Conservation (phyloP, 2,329 filamentous ascomycete genomes). For the Fusarium temperatum region DNA sequence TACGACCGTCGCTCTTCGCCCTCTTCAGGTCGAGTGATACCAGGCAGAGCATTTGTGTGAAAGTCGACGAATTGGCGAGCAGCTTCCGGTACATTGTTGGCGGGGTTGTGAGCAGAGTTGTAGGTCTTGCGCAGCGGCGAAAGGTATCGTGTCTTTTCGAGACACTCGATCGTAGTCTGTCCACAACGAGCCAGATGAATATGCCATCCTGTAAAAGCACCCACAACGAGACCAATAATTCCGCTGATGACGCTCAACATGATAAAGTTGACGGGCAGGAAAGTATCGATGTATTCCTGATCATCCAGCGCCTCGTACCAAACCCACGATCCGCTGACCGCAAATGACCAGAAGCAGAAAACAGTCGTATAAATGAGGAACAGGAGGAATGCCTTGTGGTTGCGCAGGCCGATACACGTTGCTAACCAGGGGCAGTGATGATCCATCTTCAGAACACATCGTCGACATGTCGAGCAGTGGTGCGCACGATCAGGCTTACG, state of each 20-base stretch:
- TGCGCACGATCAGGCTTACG: conserved; percentile 95
- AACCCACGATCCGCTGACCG: conserved; percentile 81
- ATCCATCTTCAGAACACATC: conserved; percentile 99
- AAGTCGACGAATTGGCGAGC: conserved; percentile 81
- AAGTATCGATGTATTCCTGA: conserved; percentile 75
- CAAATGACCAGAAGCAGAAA: conserved; percentile 85
- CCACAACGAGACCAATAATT: conserved; percentile 89
- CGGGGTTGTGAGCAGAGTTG: conserved; percentile 65
- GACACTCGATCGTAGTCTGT: conserved; percentile 93
- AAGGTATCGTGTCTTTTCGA: conserved; percentile 95
- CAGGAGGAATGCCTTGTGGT: conserved; percentile 94
- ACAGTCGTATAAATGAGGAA: conserved; percentile 90
- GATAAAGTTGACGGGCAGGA: conserved; percentile 91
- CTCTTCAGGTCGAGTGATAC: conserved; percentile 82
- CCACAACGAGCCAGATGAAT: conserved; percentile 80
- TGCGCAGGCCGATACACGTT: conserved; percentile 90
- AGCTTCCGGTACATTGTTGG: conserved; percentile 60
- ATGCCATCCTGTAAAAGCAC: conserved; percentile 93
- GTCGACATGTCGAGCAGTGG: conserved; percentile 93
- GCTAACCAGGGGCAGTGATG: conserved; percentile 99
- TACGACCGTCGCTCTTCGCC: conserved; percentile 66
- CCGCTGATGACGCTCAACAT: conserved; percentile 86
- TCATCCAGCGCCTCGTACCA: conserved; percentile 82
- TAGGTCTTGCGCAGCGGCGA: conserved; percentile 79
- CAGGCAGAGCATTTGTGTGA: conserved; percentile 82